Base-by-base conservation (phyloP, 257 asterid species). In the Nicotiana obtusifolia region DNA sequence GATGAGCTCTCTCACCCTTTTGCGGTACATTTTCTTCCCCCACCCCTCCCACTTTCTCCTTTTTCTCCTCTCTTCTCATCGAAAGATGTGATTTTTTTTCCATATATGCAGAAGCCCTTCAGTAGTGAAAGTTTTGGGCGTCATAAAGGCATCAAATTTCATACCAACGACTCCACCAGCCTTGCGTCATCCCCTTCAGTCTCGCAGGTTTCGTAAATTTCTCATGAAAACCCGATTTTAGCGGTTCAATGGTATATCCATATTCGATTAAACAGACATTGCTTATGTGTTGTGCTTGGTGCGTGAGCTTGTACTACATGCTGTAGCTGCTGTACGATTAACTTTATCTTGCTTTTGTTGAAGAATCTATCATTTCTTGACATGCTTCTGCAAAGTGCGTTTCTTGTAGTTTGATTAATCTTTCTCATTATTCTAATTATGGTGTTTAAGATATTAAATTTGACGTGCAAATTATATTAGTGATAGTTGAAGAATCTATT, bases 31-130 rank as follows among this genome's bases (percentile, higher is more conserved):
- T 20, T 47, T 28, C 53, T 30, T 41, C 11, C 1, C 16, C 77
- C 37, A 31, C 37, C 83, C 35, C 49, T 4, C 35, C n/a, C 8
- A 10, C 1, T 8, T 71, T 61, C 22, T 44, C 71, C 53, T 53
- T 15, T 20, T 19, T 62, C 2, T 3, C 30, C 9, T 35, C 0
- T 22, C 9, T 10, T 22, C 37, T 52, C 1, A 13, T 66, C 3
- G 68, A 49, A n/a, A 81, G 54, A 81, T 77, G 68, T 82, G 81
- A 82, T 68, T 65, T 30, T 68, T 65, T 37, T 67, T 62, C 31
- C 52, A 82, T 80, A 75, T 77, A 64, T 86, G 84, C 93, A 90
- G 97, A 35, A 88, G 92, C 41, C 87, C 93, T 57, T 78, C 85
- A 5, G 80, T 87, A 66, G 68, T 85, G 61, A 86, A 92, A 81